Evolutionary conservation across 306 rosid genomes (phyloP).

Genomic region (Castanea sativa): DNA sequence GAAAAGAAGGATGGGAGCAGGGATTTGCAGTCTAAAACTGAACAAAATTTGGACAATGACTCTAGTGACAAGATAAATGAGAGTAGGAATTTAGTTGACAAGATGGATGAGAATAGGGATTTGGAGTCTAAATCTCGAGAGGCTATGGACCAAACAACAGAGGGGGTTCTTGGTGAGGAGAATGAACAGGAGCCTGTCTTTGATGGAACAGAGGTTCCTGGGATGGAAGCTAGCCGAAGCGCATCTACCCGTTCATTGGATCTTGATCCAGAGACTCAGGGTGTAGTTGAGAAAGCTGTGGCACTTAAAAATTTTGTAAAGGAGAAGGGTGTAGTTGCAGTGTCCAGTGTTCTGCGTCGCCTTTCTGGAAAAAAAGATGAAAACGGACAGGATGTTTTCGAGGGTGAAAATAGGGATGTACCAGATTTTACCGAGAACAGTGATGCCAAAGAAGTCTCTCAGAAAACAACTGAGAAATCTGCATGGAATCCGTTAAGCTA

Average conservation of each 20-base stretch:
- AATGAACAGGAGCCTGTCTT: conserved; percentile 66
- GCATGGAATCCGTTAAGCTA: conserved; percentile 76
- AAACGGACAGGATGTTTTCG: conserved; percentile 24
- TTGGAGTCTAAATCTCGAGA: conserved; percentile 25
- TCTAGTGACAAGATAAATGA: conserved; percentile 20
- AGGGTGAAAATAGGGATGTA: conserved; percentile 34
- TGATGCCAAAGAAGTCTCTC: conserved; percentile 43
- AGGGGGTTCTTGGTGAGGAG: conserved; percentile 53
- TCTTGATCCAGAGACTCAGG: conserved; percentile 47
- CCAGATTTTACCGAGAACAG: conserved; percentile 36
- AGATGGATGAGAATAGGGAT: conserved; percentile 16
- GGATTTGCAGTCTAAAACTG: conserved; percentile 33
- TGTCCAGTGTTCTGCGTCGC: conserved; percentile 67
- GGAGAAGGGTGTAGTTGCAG: conserved; percentile 65
- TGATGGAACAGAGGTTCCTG: conserved; percentile 78
- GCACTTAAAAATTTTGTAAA: conserved; percentile 73
- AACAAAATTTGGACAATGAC: conserved; percentile 10
- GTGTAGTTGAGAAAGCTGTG: conserved; percentile 77
- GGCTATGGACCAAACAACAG: conserved; percentile 24
- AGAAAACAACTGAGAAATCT: conserved; percentile 51
- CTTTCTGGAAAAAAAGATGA: conserved; percentile 69
- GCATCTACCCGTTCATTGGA: conserved; percentile 43
- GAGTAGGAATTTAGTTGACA: conserved; percentile 22
- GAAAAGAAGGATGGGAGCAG: conserved; percentile 24
- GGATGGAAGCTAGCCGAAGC: conserved; percentile 59